Percentiles rank a stretch among this genome's conserved stretches.
phyloP scores from a whole-genome alignment of 176 grass and related monocot species.

The Triticum aestivum region IWGSC_CS_RefSeq_v2.1 NC_057809.1:447157349-447157848 shows the following conservation, averaged over 20 bases:
- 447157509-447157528: not conserved
- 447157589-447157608: not conserved
- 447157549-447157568: not conserved
- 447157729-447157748: constrained; percentile 1
- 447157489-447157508: constrained; percentile 21
- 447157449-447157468: not conserved
- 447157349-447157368: constrained; percentile 28
- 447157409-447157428: not conserved
- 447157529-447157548: not conserved
- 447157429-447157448: not conserved
- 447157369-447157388: constrained; percentile 19
- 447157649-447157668: not conserved
- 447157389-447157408: constrained; percentile 33
- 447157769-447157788: not conserved
- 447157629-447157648: not conserved
- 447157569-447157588: not conserved
- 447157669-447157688: not conserved
- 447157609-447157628: not conserved
- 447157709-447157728: constrained; percentile 17
- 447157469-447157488: not conserved
- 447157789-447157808: not conserved
- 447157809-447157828: not conserved
- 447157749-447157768: not conserved
- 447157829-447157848: not conserved
- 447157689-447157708: constrained; percentile 24